Conservation (phyloP, 495 filamentous ascomycete species). For the Neurospora tetraspora region DNA sequence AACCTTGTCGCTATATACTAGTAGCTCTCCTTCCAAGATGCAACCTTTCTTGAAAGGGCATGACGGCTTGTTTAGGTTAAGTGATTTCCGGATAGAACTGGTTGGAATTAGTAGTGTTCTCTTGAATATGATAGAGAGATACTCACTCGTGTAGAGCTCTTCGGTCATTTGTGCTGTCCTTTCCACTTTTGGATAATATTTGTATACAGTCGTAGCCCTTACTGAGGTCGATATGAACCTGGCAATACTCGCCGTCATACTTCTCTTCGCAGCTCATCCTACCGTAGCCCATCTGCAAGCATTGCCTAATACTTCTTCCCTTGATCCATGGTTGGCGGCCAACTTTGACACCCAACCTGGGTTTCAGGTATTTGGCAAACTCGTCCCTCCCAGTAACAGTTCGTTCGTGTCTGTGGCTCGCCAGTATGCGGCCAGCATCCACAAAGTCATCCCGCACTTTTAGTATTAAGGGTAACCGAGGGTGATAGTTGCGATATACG, state of each 20-base stretch:
- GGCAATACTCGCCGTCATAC: slow-evolving; percentile 82
- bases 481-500: slow-evolving; percentile 43
- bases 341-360: slow-evolving; percentile 61
- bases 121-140: not conserved
- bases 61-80: slow-evolving; percentile 44
- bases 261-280: slow-evolving; percentile 71
- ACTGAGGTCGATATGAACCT: slow-evolving; percentile 69
- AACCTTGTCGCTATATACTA: slow-evolving; percentile 61
- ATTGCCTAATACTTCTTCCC: slow-evolving; percentile 67
- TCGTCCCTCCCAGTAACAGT: slow-evolving; percentile 14
- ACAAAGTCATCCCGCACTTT: slow-evolving; percentile 51
- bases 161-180: slow-evolving; percentile 71
- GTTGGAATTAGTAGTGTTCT: slow-evolving; percentile 2
- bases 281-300: slow-evolving; percentile 47
- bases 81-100: slow-evolving; percentile 41
- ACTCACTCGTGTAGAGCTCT: slow-evolving; percentile 46
- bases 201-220: slow-evolving; percentile 46
- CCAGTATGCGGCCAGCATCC: slow-evolving; percentile 23
- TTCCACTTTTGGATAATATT: slow-evolving; percentile 86
- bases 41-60: slow-evolving; percentile 53
- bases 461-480: slow-evolving; percentile 51
- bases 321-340: slow-evolving; percentile 64
- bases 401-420: slow-evolving; percentile 5
- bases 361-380: slow-evolving; percentile 38
- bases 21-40: slow-evolving; percentile 74